These are phyloP conservation scores for Lodderomyces metapsilosis DNA, from an alignment of 1,139 yeast genomes.

Conservation along the genomic window DNA sequence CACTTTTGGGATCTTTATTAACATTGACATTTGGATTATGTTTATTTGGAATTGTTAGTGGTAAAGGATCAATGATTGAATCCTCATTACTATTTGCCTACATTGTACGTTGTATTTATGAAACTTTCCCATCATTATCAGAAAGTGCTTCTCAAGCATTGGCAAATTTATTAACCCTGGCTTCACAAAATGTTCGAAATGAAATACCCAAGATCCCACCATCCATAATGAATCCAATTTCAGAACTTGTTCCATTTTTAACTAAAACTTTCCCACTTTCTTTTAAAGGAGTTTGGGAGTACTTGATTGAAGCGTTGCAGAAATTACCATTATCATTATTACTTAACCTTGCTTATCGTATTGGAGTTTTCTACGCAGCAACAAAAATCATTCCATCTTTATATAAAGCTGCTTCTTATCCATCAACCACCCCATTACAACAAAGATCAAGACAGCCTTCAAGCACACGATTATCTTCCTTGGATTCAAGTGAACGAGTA, in stretches of 20 bases:
- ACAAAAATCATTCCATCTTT: constrained; percentile 89
- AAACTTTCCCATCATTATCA: constrained; percentile 81
- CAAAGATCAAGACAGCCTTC: constrained; percentile 16
- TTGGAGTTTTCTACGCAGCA: constrained; percentile 88
- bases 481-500: constrained; percentile 1
- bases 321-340: constrained; percentile 82
- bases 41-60: constrained; percentile 78
- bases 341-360: constrained; percentile 78
- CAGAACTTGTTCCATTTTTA: constrained; percentile 44
- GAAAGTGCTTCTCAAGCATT: constrained; percentile 45
- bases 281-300: constrained; percentile 66
- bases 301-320: constrained; percentile 63
- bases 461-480: constrained; percentile 4
- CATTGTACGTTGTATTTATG: constrained; percentile 88
- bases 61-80: constrained; percentile 86
- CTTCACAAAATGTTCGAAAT: constrained; percentile 35
- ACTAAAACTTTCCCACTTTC: constrained; percentile 59
- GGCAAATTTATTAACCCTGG: constrained; percentile 36
- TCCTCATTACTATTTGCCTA: constrained; percentile 83
- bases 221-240: constrained; percentile 37
- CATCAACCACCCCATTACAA: constrained; percentile 30
- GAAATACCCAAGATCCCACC: constrained; percentile 44
- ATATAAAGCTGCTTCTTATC: constrained; percentile 39
- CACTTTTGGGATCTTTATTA: constrained; percentile 79
- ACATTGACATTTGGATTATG: constrained; percentile 76